Percentiles rank a stretch among this genome's conserved stretches.
Evolutionary conservation across 169 alveolate species (phyloP).

Genomic region (Plasmodium billcollinsi): DNA sequence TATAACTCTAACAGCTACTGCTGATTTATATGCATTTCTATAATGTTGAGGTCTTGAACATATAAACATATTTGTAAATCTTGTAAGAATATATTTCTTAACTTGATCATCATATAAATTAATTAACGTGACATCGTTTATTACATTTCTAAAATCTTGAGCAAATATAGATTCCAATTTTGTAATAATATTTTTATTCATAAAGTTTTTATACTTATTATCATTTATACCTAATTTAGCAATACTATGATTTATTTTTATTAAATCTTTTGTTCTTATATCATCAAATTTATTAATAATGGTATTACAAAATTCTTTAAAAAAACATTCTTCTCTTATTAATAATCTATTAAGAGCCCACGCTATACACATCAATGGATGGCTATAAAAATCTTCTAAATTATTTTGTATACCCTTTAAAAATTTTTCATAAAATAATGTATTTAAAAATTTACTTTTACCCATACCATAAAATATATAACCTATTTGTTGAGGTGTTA

Average conservation of each 20-base stretch:
- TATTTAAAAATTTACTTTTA: constrained; percentile 82
- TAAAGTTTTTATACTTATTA: constrained; percentile 77
- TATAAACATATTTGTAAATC: constrained; percentile 85
- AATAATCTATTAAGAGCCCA: constrained; percentile 87
- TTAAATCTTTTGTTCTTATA: constrained; percentile 81
- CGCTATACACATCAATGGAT: constrained; percentile 88
- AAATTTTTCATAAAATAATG: constrained; percentile 79
- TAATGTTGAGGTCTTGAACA: constrained; percentile 88
- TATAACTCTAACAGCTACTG: constrained; percentile 86
- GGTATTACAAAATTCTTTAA: constrained; percentile 54
- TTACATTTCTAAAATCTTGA: constrained; percentile 86
- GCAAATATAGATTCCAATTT: constrained; percentile 83
- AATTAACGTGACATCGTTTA: constrained; percentile 82
- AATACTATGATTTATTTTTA: constrained; percentile 82
- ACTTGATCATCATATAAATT: constrained; percentile 84
- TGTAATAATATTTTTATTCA: constrained; percentile 79
- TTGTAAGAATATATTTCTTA: constrained; percentile 80
- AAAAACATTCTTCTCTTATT: constrained; percentile 68
- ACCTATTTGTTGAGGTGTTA: constrained; percentile 89
- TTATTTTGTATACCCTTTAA: constrained; percentile 77
- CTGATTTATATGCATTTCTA: constrained; percentile 85
- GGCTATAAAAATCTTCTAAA: constrained; percentile 81
- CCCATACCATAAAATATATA: constrained; percentile 90
- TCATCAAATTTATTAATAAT: constrained; percentile 80
- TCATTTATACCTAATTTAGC: constrained; percentile 76